Evolutionary conservation across 139 green algal species (phyloP), one percentile per base, ranked within the genome.

Genomic region (Picochlorum costavermella): DNA sequence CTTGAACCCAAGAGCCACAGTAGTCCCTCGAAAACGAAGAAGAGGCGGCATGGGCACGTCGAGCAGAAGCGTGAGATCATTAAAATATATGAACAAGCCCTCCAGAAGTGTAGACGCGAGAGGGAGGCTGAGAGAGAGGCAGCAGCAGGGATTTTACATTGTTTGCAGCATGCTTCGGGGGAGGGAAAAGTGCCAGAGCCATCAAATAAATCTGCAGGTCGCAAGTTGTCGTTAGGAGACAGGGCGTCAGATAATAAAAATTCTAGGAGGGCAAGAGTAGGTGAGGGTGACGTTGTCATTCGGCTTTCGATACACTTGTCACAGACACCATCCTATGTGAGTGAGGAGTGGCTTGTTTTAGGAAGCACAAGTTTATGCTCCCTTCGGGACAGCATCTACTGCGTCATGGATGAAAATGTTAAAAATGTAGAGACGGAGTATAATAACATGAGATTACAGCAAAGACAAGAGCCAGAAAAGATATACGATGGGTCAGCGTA

Each of bases 301-400:
- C 60, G 60, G 5, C 49, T 79, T 36, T 33, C 29, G 11, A 40
- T 78, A 57, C 57, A 64, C 3, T 29, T 70, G 25, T 63, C 70
- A 3, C 49, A 58, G 55, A 65, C 66, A 23, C 67, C 67, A 5
- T 43, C 65, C 14, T 44, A 48, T 23, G 29, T 75, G 5, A 60
- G 58, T 25, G 37, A 74, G 26, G 70, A 78, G 51, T 78, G 67
- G 26, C 51, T 71, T 28, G 69, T 83, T 51, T 62, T 82, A 29
- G 70, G 69, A 11, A 55, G 61, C 2, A 69, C 74, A 61, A 44
- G 26, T 16, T 64, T 84, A 50, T 64, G 31, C 4, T 68, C 48
- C 17, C 65, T 83, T 26, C 53, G 65, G 11, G 78, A 84, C 56
- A 11, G 16, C 12, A 65, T 84, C 12, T 60, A 60, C 25, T 84